A percentile compares a stretch with the other conserved stretches of the same genome.
phyloP scores from a whole-genome alignment of 2,329 filamentous ascomycete genomes.

The Aspergillus eucalypticola region DNA sequence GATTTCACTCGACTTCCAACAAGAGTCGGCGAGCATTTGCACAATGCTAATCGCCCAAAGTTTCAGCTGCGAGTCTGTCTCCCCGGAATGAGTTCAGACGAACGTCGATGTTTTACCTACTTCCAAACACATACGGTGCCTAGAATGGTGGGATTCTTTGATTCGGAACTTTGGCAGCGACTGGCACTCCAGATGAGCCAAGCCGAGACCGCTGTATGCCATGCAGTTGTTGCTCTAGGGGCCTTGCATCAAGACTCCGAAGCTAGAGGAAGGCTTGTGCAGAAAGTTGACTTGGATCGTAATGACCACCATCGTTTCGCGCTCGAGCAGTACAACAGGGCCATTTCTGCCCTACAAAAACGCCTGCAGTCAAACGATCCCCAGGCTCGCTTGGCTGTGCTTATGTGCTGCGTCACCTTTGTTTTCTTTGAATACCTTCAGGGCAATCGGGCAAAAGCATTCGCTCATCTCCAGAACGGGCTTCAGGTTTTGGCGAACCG shows the following conservation, averaged over 20 bases:
- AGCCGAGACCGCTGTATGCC: constrained; percentile 10
- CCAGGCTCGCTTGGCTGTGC: not conserved
- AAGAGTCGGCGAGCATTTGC: not conserved
- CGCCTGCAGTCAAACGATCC: constrained; percentile 12
- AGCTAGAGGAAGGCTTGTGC: not conserved
- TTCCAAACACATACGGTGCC: constrained; percentile 20
- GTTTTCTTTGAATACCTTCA: constrained; percentile 6
- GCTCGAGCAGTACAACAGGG: constrained; percentile 5
- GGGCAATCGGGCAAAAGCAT: constrained; percentile 9
- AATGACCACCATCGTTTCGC: constrained; percentile 12
- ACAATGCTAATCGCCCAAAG: not conserved
- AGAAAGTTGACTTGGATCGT: not conserved
- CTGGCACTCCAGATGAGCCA: constrained; percentile 4
- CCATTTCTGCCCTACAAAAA: not conserved
- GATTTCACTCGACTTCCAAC: constrained; percentile 17
- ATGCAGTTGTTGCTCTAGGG: constrained; percentile 10
- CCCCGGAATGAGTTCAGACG: constrained; percentile 16
- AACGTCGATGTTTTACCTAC: constrained; percentile 22
- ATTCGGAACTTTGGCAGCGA: constrained; percentile 14
- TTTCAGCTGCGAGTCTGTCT: not conserved
- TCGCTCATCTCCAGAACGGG: constrained; percentile 11
- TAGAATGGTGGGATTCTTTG: constrained; percentile 15
- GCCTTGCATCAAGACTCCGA: constrained; percentile 8
- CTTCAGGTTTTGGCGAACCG: constrained; percentile 2
- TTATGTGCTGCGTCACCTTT: constrained; percentile 15